phyloP scores from a whole-genome alignment of 2,329 filamentous ascomycete species.

The Calonectria montana region DNA sequence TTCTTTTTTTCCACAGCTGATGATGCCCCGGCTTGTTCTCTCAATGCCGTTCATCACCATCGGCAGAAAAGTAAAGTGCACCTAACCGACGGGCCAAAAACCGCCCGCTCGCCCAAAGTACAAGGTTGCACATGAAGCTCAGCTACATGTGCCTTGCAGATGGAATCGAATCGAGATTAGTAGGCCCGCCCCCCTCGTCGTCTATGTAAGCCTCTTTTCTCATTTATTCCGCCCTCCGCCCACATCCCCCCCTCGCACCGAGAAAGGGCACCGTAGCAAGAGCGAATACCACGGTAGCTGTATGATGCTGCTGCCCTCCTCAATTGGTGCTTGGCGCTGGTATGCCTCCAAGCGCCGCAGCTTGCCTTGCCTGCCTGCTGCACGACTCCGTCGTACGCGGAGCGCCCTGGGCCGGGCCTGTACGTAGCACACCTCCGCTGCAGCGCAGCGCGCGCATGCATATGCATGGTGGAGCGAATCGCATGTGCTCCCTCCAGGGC shows the following conservation, averaged over 20 bases:
- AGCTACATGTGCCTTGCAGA: constrained; percentile 16
- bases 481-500: constrained; percentile 7
- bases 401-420: background rate
- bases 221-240: background rate
- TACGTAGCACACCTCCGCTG: background rate
- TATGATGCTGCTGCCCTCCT: background rate
- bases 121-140: background rate
- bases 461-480: constrained; percentile 12
- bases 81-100: background rate
- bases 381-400: background rate
- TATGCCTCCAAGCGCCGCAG: background rate
- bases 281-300: background rate
- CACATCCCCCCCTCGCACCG: constrained; percentile 2
- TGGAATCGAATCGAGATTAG: constrained; percentile 18
- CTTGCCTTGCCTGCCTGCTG: background rate
- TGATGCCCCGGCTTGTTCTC: background rate
- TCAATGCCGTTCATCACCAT: background rate
- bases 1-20: background rate
- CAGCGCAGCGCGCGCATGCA: constrained; percentile 2
- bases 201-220: background rate
- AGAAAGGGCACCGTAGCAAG: background rate
- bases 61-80: background rate
- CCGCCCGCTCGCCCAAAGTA: background rate
- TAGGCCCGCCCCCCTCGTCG: constrained; percentile 1
- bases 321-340: background rate